Percentiles rank a stretch among this genome's conserved stretches.
phyloP scores from a whole-genome alignment of 352 stramenopile genomes.

The Phytophthora pluvialis region DNA sequence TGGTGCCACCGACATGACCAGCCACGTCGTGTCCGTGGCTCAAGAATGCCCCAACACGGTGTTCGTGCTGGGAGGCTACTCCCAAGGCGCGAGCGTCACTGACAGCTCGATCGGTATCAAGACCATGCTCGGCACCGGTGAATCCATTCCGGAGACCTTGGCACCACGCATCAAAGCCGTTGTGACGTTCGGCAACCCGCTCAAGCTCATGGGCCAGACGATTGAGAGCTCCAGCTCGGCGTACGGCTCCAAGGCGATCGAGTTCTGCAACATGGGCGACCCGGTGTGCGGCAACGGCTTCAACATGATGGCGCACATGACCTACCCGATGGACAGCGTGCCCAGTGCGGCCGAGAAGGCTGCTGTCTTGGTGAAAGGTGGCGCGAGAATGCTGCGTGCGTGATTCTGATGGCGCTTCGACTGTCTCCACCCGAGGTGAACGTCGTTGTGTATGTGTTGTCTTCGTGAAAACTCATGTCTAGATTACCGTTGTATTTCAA shows the following conservation, averaged over 20 bases:
- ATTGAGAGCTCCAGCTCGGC: slow-evolving; percentile 32
- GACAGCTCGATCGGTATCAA: slow-evolving; percentile 41
- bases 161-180: slow-evolving; percentile 39
- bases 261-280: slow-evolving; percentile 40
- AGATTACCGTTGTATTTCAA: too few species aligned
- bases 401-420: neutral
- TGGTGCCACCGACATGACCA: slow-evolving; percentile 42
- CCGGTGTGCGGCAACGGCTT: slow-evolving; percentile 37
- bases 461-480: too few species aligned
- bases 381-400: slow-evolving; percentile 1
- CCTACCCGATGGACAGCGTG: slow-evolving; percentile 39
- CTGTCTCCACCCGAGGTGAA: too few species aligned
- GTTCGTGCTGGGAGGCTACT: slow-evolving; percentile 41
- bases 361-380: slow-evolving; percentile 27
- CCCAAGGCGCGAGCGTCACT: slow-evolving; percentile 39
- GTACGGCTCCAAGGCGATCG: slow-evolving; percentile 39
- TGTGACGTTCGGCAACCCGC: slow-evolving; percentile 45
- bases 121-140: slow-evolving; percentile 28
- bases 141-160: slow-evolving; percentile 27
- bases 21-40: slow-evolving; percentile 34
- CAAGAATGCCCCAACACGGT: slow-evolving; percentile 39
- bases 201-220: slow-evolving; percentile 33
- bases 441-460: neutral
- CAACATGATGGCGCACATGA: slow-evolving; percentile 43
- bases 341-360: slow-evolving; percentile 29